These are phyloP conservation scores for Lagenaria siceraria DNA, from an alignment of 306 rosid genomes.

Conservation along the genomic window DNA sequence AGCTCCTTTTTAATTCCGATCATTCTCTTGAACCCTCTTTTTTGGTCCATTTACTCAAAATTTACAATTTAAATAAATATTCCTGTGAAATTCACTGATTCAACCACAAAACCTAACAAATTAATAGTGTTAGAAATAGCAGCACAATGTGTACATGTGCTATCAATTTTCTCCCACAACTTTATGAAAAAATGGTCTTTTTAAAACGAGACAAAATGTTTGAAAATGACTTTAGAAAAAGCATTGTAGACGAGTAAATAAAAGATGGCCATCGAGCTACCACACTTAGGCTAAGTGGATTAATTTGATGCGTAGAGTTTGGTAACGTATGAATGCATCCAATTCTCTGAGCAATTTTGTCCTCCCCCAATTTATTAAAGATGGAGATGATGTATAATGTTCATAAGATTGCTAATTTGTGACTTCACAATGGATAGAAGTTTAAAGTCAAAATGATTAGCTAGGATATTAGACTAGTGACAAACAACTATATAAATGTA, in stretches of 20 bases:
- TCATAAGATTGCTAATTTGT: neutral
- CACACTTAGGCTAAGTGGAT: neutral
- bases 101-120: no score
- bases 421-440: neutral
- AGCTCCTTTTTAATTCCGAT: no score
- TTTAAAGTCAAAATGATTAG: neutral
- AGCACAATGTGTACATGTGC: no score
- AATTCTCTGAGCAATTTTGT: neutral
- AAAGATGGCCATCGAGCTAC: neutral
- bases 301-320: neutral
- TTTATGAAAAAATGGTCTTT: neutral
- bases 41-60: no score
- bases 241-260: neutral
- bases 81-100: no score
- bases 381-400: neutral
- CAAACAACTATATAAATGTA: neutral
- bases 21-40: no score
- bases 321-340: neutral
- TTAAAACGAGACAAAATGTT: neutral
- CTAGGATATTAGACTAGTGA: neutral
- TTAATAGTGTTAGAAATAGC: no score
- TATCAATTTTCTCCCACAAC: no score
- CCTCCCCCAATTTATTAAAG: neutral
- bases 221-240: neutral
- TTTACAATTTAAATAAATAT: no score